These are phyloP conservation scores for Candida pseudocylindracea DNA, from an alignment of 1,139 yeast species.

Conservation along the genomic window DNA sequence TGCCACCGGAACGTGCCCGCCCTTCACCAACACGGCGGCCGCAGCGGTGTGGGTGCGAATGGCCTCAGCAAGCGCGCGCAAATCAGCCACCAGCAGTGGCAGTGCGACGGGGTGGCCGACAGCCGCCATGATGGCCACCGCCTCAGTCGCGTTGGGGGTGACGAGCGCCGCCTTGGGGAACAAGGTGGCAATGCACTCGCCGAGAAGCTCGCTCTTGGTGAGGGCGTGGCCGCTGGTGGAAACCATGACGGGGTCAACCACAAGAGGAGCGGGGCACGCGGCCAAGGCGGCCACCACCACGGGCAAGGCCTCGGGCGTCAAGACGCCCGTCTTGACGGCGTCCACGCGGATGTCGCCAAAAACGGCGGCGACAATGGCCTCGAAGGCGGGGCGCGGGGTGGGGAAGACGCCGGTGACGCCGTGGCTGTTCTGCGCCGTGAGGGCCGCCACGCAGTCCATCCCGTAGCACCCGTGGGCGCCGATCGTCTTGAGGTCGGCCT, in stretches of 20 bases:
- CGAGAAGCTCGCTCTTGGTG: constrained; percentile 24
- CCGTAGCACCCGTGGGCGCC: constrained; percentile 66
- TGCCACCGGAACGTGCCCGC: constrained; percentile 47
- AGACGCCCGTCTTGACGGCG: constrained; percentile 68
- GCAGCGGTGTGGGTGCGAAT: constrained; percentile 22
- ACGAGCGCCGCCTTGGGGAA: constrained; percentile 34
- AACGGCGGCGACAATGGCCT: constrained; percentile 26
- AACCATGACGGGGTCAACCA: constrained; percentile 70
- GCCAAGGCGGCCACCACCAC: constrained; percentile 15
- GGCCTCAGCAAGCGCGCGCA: constrained; percentile 16
- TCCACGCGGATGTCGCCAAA: constrained; percentile 27
- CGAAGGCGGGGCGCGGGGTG: constrained; percentile 20
- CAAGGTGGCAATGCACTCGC: constrained; percentile 18
- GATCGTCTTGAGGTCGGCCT: constrained; percentile 76
- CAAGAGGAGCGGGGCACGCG: constrained; percentile 14
- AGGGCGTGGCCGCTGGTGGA: constrained; percentile 54
- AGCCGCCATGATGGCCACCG: constrained; percentile 14
- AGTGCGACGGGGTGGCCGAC: constrained; percentile 3
- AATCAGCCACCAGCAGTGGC: constrained; percentile 11
- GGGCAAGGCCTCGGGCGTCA: constrained; percentile 33
- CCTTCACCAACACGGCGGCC: constrained; percentile 45
- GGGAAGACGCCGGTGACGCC: constrained; percentile 31
- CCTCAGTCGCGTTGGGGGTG: constrained; percentile 65
- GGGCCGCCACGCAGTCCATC: constrained; percentile 56
- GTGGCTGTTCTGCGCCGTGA: constrained; percentile 65